phyloP scores from a whole-genome alignment of 2,329 filamentous ascomycete species.

The Colletotrichum liriopes region DNA sequence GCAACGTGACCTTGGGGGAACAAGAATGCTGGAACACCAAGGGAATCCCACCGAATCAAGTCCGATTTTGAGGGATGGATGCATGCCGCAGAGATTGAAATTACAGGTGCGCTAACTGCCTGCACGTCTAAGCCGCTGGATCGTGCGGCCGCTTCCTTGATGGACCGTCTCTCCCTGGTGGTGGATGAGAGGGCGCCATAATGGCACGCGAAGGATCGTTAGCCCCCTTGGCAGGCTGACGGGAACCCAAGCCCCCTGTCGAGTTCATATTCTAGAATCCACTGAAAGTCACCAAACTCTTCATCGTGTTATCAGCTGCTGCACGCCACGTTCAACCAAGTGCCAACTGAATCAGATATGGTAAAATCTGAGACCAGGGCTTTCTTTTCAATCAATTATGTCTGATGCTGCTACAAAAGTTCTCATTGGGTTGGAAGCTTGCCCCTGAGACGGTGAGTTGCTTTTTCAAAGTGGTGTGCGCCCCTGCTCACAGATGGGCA shows the following conservation, averaged over 20 bases:
- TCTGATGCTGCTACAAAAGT: neutral
- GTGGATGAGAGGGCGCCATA: neutral
- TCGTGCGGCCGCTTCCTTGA: neutral
- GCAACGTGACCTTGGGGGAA: neutral
- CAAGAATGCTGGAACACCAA: neutral
- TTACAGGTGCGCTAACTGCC: neutral
- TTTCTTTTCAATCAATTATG: neutral
- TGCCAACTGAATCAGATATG: neutral
- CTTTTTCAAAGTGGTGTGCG: neutral
- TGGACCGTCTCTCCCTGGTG: neutral
- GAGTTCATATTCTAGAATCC: neutral
- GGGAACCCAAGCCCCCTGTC: neutral
- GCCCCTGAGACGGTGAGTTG: neutral
- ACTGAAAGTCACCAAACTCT: neutral
- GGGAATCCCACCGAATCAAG: neutral
- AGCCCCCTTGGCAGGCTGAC: constrained; percentile 26
- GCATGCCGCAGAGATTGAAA: neutral
- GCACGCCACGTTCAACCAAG: neutral
- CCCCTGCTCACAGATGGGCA: too few species aligned
- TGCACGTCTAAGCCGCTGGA: constrained; percentile 1
- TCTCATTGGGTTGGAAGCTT: neutral
- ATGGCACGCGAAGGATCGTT: constrained; percentile 10
- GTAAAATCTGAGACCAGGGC: neutral
- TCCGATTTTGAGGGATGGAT: neutral
- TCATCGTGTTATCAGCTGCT: neutral